Base-by-base conservation (phyloP, 768 basidiomycete species). In the Tricholoma terreum region DNA sequence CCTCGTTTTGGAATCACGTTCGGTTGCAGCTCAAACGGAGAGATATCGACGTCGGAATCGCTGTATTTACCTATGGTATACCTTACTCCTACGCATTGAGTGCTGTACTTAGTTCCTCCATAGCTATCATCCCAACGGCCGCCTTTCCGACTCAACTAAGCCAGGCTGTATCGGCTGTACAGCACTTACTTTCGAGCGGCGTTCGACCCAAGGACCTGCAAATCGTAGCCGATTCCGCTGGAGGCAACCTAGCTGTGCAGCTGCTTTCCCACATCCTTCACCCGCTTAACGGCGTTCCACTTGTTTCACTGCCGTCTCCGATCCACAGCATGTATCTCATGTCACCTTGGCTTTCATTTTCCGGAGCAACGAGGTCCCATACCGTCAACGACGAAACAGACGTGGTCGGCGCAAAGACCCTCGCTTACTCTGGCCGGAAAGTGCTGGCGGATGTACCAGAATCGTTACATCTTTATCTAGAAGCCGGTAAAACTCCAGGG, bases 141-240 rank as follows among this genome's bases (percentile, higher is more conserved):
- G 52, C 58, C 4, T 78, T 77, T 63, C 76, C 76, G 6, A 69
- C 65, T 0, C 75, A 70, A 33, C 67, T 76, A 6, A 64, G 61
- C 11, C 74, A 77, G 53, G 61, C 68, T 1, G 50, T 65, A 3
- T 45, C 61, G 7, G 74, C 69, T 4, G 56, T 77, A n/a, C 56
- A 71, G 30, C 71, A 73, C 56, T 65, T 77, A 14, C 46, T 73
- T 42, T 58, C 64, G 31, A 56, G 58, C 3, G 74, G 73, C 11
- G 59, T 74, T 6, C 55, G 61, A 11, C 72, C 73, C 6, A 56
- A 61, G 35, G 66, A 75, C 58, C 61, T 77, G 17, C 65, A 71
- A 45, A 54, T 77, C 11, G 69, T 67, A 6, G 74, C 74, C 21
- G 76, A 77, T 60, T 77, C 76, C 9, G 77, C 77, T 9, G 77